phyloP scores from a whole-genome alignment of 78 protist genomes.

The Speleostelium caveatum region DNA sequence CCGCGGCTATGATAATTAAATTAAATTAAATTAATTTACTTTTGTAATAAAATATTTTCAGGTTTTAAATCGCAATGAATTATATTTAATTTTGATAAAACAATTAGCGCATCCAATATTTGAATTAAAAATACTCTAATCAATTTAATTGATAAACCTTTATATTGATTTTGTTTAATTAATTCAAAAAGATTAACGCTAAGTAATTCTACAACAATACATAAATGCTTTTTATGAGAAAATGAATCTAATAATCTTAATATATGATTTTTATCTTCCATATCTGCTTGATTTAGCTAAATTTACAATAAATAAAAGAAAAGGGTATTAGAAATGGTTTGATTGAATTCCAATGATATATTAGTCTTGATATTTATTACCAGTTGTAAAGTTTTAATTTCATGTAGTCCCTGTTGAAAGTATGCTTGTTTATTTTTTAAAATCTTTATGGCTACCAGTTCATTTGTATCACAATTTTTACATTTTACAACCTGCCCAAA shows the following conservation, averaged over 20 bases:
- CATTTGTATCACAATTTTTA: conserved; percentile 56
- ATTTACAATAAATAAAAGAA: conserved; percentile 41
- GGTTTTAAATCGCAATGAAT: conserved; percentile 98
- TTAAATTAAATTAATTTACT: conserved; percentile 7
- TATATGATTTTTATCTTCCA: conserved; percentile 69
- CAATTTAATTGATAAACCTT: conserved; percentile 91
- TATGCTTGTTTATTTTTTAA: conserved; percentile 92
- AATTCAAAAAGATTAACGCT: conserved; percentile 93
- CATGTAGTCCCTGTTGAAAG: conserved; percentile 88
- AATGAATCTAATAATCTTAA: conserved; percentile 91
- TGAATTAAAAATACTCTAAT: conserved; percentile 91
- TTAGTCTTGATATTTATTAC: conserved; percentile 9
- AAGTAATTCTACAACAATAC: conserved; percentile 95
- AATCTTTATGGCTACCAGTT: conserved; percentile 94
- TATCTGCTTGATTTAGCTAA: conserved; percentile 72
- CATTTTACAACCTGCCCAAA: conserved; percentile 93
- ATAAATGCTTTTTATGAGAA: conserved; percentile 88
- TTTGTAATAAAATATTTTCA: conserved; percentile 86
- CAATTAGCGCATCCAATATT: conserved; percentile 82
- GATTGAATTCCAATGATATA: neutral
- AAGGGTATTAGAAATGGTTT: too few relatives aligned
- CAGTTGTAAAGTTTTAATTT: conserved; percentile 80
- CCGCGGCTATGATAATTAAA: neutral
- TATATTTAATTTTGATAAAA: conserved; percentile 80
- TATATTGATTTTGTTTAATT: conserved; percentile 86